These are phyloP conservation scores for Baorangia bicolor DNA, from an alignment of 768 basidiomycete species.

Conservation along the genomic window DNA sequence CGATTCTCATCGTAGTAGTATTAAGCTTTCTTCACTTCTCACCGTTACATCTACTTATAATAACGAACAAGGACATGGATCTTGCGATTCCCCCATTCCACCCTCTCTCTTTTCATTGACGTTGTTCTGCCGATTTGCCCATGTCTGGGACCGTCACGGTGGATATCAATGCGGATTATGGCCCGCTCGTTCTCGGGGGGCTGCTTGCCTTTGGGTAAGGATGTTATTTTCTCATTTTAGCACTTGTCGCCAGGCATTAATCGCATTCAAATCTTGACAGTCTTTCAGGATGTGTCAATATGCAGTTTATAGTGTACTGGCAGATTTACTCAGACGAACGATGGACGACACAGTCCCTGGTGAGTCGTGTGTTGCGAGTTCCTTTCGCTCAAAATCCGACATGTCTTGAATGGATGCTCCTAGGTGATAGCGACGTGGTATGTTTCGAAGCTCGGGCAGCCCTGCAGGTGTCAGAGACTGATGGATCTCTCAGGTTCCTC, in stretches of 20 bases:
- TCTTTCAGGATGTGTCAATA: conserved; percentile 26
- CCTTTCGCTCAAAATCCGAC: not conserved
- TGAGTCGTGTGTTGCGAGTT: conserved; percentile 1
- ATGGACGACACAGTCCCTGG: conserved; percentile 19
- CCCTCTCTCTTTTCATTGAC: not conserved
- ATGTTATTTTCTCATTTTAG: not conserved
- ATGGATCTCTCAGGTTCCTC: conserved; percentile 14
- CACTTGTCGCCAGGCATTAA: not conserved
- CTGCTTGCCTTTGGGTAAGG: conserved; percentile 22
- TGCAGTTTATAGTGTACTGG: conserved; percentile 28
- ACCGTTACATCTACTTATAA: conserved; percentile 3
- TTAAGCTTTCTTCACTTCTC: not conserved
- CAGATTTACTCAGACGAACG: conserved; percentile 15
- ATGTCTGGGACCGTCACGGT: not conserved
- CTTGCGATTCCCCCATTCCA: not conserved
- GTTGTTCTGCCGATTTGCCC: not conserved
- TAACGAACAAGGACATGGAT: not conserved
- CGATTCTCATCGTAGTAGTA: not conserved
- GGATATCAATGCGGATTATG: conserved; percentile 12
- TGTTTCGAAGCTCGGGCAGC: not conserved
- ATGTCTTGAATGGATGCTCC: not conserved
- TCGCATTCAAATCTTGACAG: conserved; percentile 6
- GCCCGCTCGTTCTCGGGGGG: conserved; percentile 23
- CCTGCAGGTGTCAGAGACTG: not conserved
- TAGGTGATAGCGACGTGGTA: conserved; percentile 26